Base-by-base conservation (phyloP, 495 filamentous ascomycete species). In the Penicillium goetzii region DNA sequence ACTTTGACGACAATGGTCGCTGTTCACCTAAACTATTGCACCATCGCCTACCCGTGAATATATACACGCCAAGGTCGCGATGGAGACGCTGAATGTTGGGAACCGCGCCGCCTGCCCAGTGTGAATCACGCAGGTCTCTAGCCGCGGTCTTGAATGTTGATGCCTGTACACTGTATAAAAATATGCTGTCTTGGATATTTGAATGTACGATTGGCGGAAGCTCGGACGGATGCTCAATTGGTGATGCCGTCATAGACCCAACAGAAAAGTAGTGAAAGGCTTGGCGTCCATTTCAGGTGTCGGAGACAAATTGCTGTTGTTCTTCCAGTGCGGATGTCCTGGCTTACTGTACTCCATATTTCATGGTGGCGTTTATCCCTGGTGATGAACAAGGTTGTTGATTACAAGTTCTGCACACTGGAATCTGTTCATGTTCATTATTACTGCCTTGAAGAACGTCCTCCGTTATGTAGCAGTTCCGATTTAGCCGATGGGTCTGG, bases 51-150 rank as follows among this genome's bases (percentile, higher is more conserved):
- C 47, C 23, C 12, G 8, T 30, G 25, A 14, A 51, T 51, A 57
- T 57, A 56, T 57, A 57, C 11, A 57, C 55, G 26, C 23, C 40
- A n/a, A 26, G 21, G 11, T 30, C 17, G 17, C 9, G n/a, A 15
- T 57, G 36, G 26, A 41, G 41, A 9, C 36, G 17, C 2, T 41
- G 56, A 19, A 47, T 25, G 43, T 28, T 45, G 28, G 40, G 17
- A 6, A 36, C 23, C 19, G 8, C 28, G 32, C 36, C 2, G 26
- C 26, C 8, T 7, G 2, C n/a, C n/a, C n/a, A 2, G n/a, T 41
- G 28, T 41, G 11, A 11, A 21, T 15, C 14, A 8, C 23, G 23
- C 36, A n/a, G 8, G 21, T 28, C 4, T 17, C 38, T 30, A 43
- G 34, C 25, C 21, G 38, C 7, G 19, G n/a, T 4, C 0, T n/a